Evolutionary conservation across 2,329 filamentous ascomycete species (phyloP).

Genomic region (Cladosporium sp.): DNA sequence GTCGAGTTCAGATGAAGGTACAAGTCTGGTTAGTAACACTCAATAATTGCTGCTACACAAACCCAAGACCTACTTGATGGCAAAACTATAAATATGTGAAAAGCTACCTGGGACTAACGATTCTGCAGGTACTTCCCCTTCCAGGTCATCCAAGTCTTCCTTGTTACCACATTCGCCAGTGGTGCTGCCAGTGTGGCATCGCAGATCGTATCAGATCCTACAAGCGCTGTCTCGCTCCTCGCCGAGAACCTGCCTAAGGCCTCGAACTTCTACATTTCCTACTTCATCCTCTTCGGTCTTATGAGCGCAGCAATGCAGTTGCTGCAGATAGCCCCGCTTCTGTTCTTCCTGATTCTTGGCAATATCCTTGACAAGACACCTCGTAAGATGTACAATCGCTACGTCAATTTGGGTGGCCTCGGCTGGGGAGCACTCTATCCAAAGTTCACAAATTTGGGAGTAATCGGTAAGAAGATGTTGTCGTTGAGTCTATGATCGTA

Average conservation of each 20-base stretch:
- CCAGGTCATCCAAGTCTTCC: constrained; percentile 42
- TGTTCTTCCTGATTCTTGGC: constrained; percentile 33
- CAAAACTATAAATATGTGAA: not conserved
- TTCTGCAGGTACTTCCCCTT: constrained; percentile 37
- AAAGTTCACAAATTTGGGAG: constrained; percentile 43
- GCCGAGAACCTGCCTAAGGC: constrained; percentile 38
- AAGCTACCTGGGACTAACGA: not conserved
- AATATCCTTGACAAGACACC: constrained; percentile 42
- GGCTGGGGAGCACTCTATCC: constrained; percentile 47
- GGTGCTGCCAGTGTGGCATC: constrained; percentile 33
- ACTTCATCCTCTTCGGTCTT: constrained; percentile 39
- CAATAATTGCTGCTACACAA: not conserved
- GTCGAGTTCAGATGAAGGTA: constrained; percentile 41
- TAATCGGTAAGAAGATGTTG: constrained; percentile 31
- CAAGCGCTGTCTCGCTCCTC: constrained; percentile 31
- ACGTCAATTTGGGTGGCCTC: constrained; percentile 41
- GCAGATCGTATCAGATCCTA: constrained; percentile 35
- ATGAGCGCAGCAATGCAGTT: constrained; percentile 30
- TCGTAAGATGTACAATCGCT: constrained; percentile 47
- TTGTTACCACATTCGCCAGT: constrained; percentile 39
- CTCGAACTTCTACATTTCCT: constrained; percentile 40
- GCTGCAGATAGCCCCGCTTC: constrained; percentile 32
- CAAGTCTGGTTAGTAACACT: constrained; percentile 29
- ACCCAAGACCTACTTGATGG: not conserved
- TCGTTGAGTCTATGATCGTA: not conserved